Conservation (phyloP, 805 yeast species). For the Jamesozyma rosinii region DNA sequence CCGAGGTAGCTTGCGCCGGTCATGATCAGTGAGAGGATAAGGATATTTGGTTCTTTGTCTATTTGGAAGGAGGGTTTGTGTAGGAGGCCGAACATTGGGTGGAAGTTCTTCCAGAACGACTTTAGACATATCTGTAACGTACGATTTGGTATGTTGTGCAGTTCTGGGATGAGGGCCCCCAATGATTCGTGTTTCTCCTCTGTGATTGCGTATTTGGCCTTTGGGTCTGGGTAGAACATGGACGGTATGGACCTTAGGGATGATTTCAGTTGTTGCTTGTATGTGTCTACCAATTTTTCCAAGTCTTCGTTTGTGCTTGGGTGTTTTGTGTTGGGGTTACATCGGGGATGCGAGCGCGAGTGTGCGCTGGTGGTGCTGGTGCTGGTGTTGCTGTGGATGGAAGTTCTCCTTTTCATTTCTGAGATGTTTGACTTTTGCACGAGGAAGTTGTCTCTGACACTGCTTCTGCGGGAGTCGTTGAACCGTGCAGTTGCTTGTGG, state of each 20-base stretch:
- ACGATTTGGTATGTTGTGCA: constrained; percentile 9
- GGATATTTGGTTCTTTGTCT: constrained; percentile 40
- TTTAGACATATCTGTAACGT: constrained; percentile 16
- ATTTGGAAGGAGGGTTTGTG: constrained; percentile 45
- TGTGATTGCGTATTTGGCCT: constrained; percentile 14
- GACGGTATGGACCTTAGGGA: constrained; percentile 15
- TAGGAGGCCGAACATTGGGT: constrained; percentile 43
- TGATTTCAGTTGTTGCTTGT: constrained; percentile 9
- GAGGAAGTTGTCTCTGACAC: constrained; percentile 14
- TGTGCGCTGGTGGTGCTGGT: background rate
- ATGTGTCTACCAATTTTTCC: background rate
- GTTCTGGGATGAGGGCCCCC: constrained; percentile 14
- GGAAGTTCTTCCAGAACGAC: constrained; percentile 47
- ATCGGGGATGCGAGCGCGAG: background rate
- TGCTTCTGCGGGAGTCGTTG: background rate
- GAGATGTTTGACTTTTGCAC: constrained; percentile 15
- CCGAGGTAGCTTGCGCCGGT: constrained; percentile 42
- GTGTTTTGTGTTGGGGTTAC: background rate
- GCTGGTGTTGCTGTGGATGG: background rate
- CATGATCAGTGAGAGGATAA: constrained; percentile 47
- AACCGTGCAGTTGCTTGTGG: background rate
- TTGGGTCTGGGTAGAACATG: constrained; percentile 17
- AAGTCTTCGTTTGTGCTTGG: background rate
- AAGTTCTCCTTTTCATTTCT: constrained; percentile 10
- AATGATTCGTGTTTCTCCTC: constrained; percentile 9